Conservation (phyloP, 2,329 filamentous ascomycete species). For the Hymenoscyphus salicellus region DNA sequence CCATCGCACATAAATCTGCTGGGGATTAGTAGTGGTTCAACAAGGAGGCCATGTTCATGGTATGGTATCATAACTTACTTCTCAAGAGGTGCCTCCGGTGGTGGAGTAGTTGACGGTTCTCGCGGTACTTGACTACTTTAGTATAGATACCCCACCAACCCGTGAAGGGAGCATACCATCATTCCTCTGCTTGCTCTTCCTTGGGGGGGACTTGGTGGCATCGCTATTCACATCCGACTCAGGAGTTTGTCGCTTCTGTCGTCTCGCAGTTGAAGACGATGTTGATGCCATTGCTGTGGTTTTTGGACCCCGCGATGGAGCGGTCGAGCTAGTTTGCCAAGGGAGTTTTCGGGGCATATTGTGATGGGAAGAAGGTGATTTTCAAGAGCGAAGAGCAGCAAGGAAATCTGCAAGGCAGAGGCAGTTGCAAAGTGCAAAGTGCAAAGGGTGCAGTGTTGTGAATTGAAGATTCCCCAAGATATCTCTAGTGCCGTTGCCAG, state of each 20-base stretch:
- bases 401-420: not conserved
- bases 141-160: not conserved
- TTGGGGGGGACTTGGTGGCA: not conserved
- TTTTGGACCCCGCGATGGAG: conserved; percentile 8
- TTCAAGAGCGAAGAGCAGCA: not conserved
- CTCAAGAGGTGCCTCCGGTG: conserved; percentile 48
- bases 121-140: conserved; percentile 23
- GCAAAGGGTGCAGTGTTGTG: not conserved
- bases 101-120: conserved; percentile 51
- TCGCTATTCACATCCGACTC: conserved; percentile 12
- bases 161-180: not conserved
- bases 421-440: not conserved
- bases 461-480: not conserved
- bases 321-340: conserved; percentile 19
- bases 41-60: not conserved
- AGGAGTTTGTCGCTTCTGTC: conserved; percentile 14
- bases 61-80: conserved; percentile 37
- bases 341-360: conserved; percentile 32
- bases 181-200: not conserved
- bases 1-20: conserved; percentile 57
- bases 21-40: conserved; percentile 15
- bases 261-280: conserved; percentile 14
- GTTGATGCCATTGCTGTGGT: not conserved
- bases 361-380: not conserved
- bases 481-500: too few relatives aligned